These are phyloP conservation scores for Dalbergia cochinchinensis DNA, from an alignment of 306 rosid genomes.

Conservation along the genomic window DNA sequence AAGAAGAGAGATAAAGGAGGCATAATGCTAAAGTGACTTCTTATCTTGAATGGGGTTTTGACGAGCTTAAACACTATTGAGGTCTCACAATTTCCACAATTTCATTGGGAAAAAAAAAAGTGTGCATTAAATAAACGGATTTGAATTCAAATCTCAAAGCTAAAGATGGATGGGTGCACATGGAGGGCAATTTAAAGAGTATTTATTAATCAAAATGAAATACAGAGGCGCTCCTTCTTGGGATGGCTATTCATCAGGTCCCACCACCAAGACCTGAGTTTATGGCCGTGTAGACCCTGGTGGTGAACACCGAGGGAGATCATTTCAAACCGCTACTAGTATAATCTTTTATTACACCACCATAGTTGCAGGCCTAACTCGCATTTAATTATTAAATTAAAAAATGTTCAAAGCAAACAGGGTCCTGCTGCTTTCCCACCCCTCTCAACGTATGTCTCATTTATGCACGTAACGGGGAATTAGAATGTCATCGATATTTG, in stretches of 20 bases:
- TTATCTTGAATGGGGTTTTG: constrained; percentile 1
- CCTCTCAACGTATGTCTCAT: constrained; percentile 1
- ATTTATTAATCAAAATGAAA: constrained; percentile 47
- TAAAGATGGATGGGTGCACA: constrained; percentile 49
- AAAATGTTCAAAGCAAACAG: background rate
- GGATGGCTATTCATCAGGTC: constrained; percentile 46
- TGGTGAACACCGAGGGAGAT: constrained; percentile 54
- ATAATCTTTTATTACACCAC: constrained; percentile 21
- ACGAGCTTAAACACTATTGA: constrained; percentile 6
- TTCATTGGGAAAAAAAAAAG: constrained; percentile 19
- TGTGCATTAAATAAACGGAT: constrained; percentile 41
- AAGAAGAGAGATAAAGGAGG: background rate
- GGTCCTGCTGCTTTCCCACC: background rate
- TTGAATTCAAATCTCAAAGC: constrained; percentile 52
- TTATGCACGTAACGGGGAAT: constrained; percentile 1
- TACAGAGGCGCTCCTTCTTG: constrained; percentile 27
- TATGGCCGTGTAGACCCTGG: constrained; percentile 35
- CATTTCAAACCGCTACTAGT: constrained; percentile 42
- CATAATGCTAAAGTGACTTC: constrained; percentile 1
- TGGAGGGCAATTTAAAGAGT: constrained; percentile 40
- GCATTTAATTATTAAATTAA: background rate
- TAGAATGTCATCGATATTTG: background rate
- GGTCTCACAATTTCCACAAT: constrained; percentile 1
- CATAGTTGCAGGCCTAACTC: constrained; percentile 40
- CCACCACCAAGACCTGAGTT: constrained; percentile 45